Percentiles rank a stretch among this genome's conserved stretches.
Evolutionary conservation across 805 yeast genomes (phyloP).

Genomic region (Yarrowia sp.): DNA sequence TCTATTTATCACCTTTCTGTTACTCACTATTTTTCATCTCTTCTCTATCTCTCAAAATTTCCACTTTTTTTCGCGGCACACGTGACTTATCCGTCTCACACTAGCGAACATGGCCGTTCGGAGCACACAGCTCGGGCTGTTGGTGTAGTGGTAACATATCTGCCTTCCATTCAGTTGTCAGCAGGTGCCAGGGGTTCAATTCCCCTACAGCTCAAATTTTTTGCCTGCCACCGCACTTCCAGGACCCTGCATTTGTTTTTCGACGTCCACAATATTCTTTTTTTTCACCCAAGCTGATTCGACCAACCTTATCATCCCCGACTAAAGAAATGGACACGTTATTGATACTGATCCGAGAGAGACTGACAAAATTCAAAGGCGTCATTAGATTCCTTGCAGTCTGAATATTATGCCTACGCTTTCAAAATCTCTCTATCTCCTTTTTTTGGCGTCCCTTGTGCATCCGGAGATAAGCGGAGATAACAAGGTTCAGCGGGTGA

Average conservation of each 20-base stretch:
- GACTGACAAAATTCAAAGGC: not conserved
- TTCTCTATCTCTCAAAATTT: not conserved
- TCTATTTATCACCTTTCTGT: too few relatives aligned
- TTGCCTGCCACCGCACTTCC: not conserved
- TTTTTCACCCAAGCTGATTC: not conserved
- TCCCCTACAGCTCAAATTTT: slow-evolving; percentile 28
- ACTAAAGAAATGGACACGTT: not conserved
- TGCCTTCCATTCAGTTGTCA: slow-evolving; percentile 22
- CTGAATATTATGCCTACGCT: too few relatives aligned
- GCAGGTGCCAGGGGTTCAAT: slow-evolving; percentile 35
- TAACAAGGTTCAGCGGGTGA: not conserved
- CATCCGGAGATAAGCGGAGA: not conserved
- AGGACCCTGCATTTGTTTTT: not conserved
- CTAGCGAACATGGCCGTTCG: not conserved
- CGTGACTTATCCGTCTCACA: not conserved
- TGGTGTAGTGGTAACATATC: slow-evolving; percentile 34
- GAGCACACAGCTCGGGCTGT: slow-evolving; percentile 11
- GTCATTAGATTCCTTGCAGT: too few relatives aligned
- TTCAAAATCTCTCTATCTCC: too few relatives aligned
- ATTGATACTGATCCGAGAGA: not conserved
- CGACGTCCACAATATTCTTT: not conserved
- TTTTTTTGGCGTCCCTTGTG: too few relatives aligned
- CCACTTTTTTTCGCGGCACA: not conserved
- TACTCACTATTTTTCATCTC: too few relatives aligned
- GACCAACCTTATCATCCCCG: slow-evolving; percentile 7